These are phyloP conservation scores for Talaromyces liani DNA, from an alignment of 495 filamentous ascomycete species.

Conservation along the genomic window DNA sequence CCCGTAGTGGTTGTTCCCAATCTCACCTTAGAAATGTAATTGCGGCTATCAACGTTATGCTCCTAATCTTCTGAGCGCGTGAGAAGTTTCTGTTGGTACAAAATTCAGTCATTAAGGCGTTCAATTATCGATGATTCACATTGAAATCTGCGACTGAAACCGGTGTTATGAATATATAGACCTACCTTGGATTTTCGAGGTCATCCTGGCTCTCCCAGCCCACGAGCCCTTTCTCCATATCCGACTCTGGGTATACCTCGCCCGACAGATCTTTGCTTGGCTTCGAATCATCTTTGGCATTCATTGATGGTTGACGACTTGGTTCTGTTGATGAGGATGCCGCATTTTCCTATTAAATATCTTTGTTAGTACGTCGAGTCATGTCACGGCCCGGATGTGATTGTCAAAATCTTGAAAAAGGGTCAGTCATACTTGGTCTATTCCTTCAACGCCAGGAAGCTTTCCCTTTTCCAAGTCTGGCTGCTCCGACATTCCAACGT, in stretches of 20 bases:
- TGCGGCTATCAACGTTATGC: background rate
- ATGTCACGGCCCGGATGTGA: background rate
- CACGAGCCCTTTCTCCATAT: background rate
- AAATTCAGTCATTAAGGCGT: background rate
- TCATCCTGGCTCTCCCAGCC: constrained; percentile 8
- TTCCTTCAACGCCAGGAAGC: background rate
- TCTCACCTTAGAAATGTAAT: constrained; percentile 9
- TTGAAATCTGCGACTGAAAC: background rate
- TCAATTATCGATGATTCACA: background rate
- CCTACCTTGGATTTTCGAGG: constrained; percentile 4
- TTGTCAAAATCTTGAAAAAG: background rate
- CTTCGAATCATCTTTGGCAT: background rate
- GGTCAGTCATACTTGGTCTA: background rate
- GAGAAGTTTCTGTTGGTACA: background rate
- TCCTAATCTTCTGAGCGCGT: background rate
- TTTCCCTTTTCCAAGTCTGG: background rate
- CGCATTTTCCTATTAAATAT: background rate
- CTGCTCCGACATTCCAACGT: background rate
- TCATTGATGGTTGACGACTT: background rate
- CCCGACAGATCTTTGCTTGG: background rate
- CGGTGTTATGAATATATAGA: background rate
- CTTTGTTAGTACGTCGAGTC: background rate
- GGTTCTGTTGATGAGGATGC: background rate
- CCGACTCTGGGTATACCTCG: background rate
- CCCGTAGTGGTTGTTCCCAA: background rate